A percentile compares a stretch with the other conserved stretches of the same genome.
These are phyloP conservation scores for Uronychia binucleata DNA, from an alignment of 73 alveolate species.

Conservation along the genomic window DNA sequence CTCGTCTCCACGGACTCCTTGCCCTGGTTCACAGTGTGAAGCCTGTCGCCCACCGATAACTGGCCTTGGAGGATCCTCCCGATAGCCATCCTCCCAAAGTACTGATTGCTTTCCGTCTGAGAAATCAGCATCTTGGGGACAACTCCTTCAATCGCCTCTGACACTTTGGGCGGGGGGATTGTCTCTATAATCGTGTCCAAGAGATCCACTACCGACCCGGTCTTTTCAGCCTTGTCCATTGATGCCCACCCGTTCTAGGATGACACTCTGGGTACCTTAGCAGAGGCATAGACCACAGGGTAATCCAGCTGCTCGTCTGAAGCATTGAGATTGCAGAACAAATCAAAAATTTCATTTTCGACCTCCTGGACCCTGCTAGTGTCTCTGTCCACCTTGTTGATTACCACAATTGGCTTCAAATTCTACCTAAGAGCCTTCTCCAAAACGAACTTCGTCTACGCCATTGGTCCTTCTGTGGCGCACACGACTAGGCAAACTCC, in stretches of 20 bases:
- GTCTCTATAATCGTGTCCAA: constrained; percentile 65
- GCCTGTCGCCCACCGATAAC: constrained; percentile 66
- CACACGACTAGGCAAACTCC: constrained; percentile 88
- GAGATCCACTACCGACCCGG: constrained; percentile 63
- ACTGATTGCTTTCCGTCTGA: constrained; percentile 75
- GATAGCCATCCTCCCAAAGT: constrained; percentile 76
- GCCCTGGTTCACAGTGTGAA: constrained; percentile 59
- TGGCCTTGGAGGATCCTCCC: constrained; percentile 80
- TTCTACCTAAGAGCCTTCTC: constrained; percentile 81
- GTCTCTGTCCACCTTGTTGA: constrained; percentile 91
- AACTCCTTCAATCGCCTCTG: constrained; percentile 22
- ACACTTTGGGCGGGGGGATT: constrained; percentile 76
- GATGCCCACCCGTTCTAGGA: constrained; percentile 81
- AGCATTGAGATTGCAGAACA: constrained; percentile 80
- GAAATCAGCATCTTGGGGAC: constrained; percentile 75
- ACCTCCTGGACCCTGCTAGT: constrained; percentile 84
- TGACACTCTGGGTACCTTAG: constrained; percentile 29
- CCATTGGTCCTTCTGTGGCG: constrained; percentile 94
- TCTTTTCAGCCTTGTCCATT: constrained; percentile 42
- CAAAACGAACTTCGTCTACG: constrained; percentile 84
- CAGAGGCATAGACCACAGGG: constrained; percentile 85
- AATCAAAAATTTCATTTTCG: constrained; percentile 82
- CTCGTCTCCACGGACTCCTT: constrained; percentile 65
- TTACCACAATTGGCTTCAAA: constrained; percentile 88
- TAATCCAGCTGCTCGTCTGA: constrained; percentile 79